A percentile compares a stretch with the other conserved stretches of the same genome.
phyloP scores from a whole-genome alignment of 768 basidiomycete genomes.

The Mycena indigotica region DNA sequence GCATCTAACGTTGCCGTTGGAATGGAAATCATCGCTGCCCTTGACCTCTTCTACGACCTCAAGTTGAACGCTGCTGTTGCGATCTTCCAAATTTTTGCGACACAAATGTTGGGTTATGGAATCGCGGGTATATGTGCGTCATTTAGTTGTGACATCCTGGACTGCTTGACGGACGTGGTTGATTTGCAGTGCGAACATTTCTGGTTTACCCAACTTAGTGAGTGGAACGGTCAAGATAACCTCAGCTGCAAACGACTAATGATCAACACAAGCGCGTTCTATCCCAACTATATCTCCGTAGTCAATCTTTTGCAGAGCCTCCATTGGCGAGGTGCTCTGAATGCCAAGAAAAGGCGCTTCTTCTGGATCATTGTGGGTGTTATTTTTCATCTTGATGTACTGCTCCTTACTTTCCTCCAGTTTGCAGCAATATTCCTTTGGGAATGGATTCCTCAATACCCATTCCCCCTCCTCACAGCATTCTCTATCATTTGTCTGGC shows the following conservation, averaged over 20 bases:
- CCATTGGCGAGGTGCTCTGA: conserved; percentile 53
- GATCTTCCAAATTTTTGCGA: conserved; percentile 58
- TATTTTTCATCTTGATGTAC: conserved; percentile 38
- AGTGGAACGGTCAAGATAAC: conserved; percentile 10
- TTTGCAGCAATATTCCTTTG: conserved; percentile 51
- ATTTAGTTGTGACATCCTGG: background rate
- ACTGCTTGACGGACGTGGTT: no score
- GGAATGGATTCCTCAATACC: conserved; percentile 37
- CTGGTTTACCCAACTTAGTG: conserved; percentile 57
- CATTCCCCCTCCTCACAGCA: conserved; percentile 38
- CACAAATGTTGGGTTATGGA: conserved; percentile 44
- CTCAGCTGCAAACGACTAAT: conserved; percentile 4
- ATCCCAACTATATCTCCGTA: conserved; percentile 53
- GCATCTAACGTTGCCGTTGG: conserved; percentile 52
- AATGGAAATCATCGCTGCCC: conserved; percentile 56
- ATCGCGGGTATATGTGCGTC: conserved; percentile 37
- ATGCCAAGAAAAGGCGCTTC: conserved; percentile 51
- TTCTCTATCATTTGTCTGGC: conserved; percentile 51
- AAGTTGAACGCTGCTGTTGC: conserved; percentile 51
- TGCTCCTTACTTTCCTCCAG: background rate
- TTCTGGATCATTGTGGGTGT: conserved; percentile 67
- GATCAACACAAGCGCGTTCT: conserved; percentile 40
- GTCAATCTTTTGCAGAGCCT: conserved; percentile 56
- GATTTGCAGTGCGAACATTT: conserved; percentile 48
- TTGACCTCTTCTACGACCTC: conserved; percentile 57